A percentile compares a stretch with the other conserved stretches of the same genome.
These are phyloP conservation scores for Fonsecaea pedrosoi DNA, from an alignment of 2,329 filamentous ascomycete species.

Conservation along the genomic window DNA sequence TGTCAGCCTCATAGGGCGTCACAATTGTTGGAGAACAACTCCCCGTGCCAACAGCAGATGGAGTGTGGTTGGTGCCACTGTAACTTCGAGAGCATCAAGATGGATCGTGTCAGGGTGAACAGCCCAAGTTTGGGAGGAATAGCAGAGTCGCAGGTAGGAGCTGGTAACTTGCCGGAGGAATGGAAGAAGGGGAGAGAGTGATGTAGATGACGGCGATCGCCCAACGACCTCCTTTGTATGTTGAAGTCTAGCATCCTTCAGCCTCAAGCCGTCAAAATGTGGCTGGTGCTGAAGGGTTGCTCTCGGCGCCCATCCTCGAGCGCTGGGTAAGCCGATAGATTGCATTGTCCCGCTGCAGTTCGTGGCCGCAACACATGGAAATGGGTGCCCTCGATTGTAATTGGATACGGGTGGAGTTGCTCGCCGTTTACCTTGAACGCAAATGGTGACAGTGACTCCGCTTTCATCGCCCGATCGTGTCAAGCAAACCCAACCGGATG, in stretches of 20 bases:
- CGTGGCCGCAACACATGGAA: neutral
- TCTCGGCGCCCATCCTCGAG: neutral
- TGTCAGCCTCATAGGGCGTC: neutral
- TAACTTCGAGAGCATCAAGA: neutral
- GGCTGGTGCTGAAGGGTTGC: conserved; percentile 17
- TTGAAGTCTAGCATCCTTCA: conserved; percentile 7
- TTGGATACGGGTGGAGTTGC: conserved; percentile 20
- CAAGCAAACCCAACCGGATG: conserved; percentile 19
- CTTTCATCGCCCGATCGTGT: conserved; percentile 22
- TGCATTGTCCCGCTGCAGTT: neutral
- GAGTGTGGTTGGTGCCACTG: neutral
- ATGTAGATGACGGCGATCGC: conserved; percentile 9
- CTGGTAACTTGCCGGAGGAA: neutral
- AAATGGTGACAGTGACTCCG: conserved; percentile 9
- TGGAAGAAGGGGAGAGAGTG: neutral
- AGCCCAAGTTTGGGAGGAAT: neutral
- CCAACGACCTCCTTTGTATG: conserved; percentile 8
- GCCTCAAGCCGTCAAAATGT: conserved; percentile 15
- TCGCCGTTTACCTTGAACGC: conserved; percentile 7
- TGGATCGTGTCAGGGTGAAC: neutral
- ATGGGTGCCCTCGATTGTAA: neutral
- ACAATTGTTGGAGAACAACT: neutral
- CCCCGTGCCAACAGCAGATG: neutral
- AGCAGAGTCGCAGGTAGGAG: neutral
- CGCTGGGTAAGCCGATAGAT: neutral